phyloP scores from a whole-genome alignment of 495 filamentous ascomycete genomes.

The Trypethelium eluteriae region DNA sequence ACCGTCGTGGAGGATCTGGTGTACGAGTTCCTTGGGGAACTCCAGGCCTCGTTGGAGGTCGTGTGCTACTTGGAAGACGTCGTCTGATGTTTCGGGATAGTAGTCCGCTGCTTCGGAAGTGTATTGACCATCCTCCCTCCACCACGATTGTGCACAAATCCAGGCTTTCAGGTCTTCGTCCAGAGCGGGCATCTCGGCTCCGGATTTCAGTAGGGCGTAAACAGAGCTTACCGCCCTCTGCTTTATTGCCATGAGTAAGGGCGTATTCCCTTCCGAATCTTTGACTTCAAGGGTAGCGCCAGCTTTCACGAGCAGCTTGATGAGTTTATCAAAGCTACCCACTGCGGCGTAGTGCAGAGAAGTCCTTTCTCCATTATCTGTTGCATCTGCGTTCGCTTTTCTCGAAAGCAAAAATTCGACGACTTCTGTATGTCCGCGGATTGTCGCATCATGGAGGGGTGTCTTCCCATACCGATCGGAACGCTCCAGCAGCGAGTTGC shows the following conservation, averaged over 20 bases:
- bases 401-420: slow-evolving; percentile 1
- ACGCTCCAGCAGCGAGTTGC: background rate
- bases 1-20: background rate
- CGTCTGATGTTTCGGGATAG: background rate
- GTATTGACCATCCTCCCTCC: background rate
- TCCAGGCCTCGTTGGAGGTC: background rate
- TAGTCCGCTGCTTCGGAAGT: background rate
- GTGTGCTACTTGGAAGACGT: background rate
- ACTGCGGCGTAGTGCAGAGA: background rate
- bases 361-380: background rate
- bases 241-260: background rate
- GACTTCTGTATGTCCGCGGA: slow-evolving; percentile 4
- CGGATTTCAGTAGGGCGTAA: background rate
- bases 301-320: slow-evolving; percentile 3
- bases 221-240: background rate
- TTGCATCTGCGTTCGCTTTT: slow-evolving; percentile 1
- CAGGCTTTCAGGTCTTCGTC: slow-evolving; percentile 5
- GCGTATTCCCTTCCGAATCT: background rate
- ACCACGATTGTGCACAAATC: slow-evolving; percentile 2
- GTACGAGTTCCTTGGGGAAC: background rate
- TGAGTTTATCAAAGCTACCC: slow-evolving; percentile 6
- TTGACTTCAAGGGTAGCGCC: background rate
- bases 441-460: background rate
- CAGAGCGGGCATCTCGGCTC: background rate
- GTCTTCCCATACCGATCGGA: background rate